Evolutionary conservation across 2,329 filamentous ascomycete species (phyloP).

Genomic region (Colletotrichum graminicola): DNA sequence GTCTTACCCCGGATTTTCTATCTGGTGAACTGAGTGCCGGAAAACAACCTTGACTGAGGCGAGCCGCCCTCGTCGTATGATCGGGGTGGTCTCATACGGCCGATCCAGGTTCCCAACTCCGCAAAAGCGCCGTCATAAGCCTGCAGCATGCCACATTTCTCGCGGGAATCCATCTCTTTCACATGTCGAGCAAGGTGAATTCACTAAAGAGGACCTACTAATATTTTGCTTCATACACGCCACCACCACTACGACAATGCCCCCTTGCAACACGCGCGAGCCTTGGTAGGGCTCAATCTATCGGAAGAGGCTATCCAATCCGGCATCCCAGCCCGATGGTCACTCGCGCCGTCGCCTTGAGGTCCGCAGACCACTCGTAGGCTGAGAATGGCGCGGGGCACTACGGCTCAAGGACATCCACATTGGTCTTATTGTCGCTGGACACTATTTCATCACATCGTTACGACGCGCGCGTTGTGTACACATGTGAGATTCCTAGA

Average conservation of each 20-base stretch:
- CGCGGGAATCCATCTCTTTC: constrained; percentile 28
- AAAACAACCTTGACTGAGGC: background rate
- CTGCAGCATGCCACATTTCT: constrained; percentile 23
- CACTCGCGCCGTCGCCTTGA: constrained; percentile 15
- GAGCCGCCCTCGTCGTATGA: background rate
- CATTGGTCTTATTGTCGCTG: constrained; percentile 6
- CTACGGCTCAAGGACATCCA: background rate
- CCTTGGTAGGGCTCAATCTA: constrained; percentile 15
- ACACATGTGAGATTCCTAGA: constrained; percentile 13
- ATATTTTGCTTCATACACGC: background rate
- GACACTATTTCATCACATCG: constrained; percentile 30
- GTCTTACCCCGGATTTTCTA: constrained; percentile 20
- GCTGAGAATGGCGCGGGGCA: constrained; percentile 19
- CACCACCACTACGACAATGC: background rate
- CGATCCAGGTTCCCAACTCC: constrained; percentile 19
- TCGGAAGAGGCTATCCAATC: constrained; percentile 33
- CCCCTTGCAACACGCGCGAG: constrained; percentile 21
- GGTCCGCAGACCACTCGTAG: constrained; percentile 7
- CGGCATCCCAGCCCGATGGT: constrained; percentile 22
- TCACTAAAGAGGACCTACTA: background rate
- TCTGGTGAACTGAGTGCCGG: background rate
- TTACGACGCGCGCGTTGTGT: constrained; percentile 17
- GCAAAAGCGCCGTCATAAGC: constrained; percentile 2
- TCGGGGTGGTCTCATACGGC: background rate
- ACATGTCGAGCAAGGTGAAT: constrained; percentile 28